Percentiles rank a stretch among this genome's conserved stretches.
Evolutionary conservation across 345 rosid genomes (phyloP).

Genomic region (Salix caprea): DNA sequence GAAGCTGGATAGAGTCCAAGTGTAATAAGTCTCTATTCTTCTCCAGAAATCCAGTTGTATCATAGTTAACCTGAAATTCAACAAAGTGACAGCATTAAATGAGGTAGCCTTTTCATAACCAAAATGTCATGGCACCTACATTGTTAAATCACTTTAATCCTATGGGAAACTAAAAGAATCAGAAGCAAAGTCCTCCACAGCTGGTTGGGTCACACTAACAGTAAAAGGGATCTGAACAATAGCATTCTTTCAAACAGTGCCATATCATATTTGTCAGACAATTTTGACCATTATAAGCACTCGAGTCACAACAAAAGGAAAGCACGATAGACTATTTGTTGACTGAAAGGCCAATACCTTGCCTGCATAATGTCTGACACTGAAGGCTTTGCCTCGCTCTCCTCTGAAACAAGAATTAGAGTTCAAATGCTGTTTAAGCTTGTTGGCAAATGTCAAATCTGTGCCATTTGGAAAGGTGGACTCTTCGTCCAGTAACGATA

Average conservation of each 20-base stretch:
- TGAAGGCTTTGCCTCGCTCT: constrained; percentile 73
- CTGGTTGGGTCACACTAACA: background rate
- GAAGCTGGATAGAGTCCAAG: constrained; percentile 85
- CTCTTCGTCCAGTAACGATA: constrained; percentile 93
- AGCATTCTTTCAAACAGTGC: background rate
- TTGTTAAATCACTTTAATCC: background rate
- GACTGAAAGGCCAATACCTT: constrained; percentile 53
- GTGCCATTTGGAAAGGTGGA: constrained; percentile 96
- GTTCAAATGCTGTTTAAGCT: constrained; percentile 81
- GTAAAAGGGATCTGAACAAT: background rate
- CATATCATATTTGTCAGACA: background rate
- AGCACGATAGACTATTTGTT: background rate
- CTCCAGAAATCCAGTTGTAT: constrained; percentile 91
- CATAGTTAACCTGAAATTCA: constrained; percentile 71
- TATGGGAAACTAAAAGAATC: background rate
- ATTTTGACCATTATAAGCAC: background rate
- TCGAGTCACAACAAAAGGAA: background rate
- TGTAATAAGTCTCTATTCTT: constrained; percentile 94
- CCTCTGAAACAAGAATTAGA: constrained; percentile 77
- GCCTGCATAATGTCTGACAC: constrained; percentile 91
- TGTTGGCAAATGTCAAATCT: constrained; percentile 89
- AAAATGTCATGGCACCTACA: background rate
- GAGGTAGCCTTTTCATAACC: constrained; percentile 12
- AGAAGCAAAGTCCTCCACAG: background rate
- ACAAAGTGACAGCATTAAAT: constrained; percentile 26